Evolutionary conservation across 2,329 filamentous ascomycete species (phyloP).

Genomic region (Chrysoporthe cubensis): DNA sequence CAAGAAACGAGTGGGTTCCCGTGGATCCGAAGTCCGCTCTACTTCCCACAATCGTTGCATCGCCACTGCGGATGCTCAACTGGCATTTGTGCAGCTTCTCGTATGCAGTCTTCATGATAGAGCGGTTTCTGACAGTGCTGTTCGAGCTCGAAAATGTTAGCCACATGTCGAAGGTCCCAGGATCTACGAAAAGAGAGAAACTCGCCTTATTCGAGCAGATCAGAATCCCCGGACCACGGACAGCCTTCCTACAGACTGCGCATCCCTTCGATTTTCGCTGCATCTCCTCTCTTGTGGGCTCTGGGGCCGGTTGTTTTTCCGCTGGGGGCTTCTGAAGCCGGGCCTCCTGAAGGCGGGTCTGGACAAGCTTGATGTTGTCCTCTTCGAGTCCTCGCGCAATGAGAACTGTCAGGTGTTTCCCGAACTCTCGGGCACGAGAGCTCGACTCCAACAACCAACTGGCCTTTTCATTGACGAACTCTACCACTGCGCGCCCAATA

Average conservation of each 20-base stretch:
- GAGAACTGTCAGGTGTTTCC: constrained; percentile 57
- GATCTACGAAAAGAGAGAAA: constrained; percentile 11
- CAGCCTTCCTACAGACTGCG: constrained; percentile 51
- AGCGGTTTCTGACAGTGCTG: constrained; percentile 49
- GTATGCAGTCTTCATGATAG: constrained; percentile 55
- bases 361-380: constrained; percentile 46
- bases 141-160: constrained; percentile 23
- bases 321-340: constrained; percentile 38
- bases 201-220: constrained; percentile 56
- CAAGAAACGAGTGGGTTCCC: neutral
- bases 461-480: constrained; percentile 55
- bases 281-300: constrained; percentile 40
- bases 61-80: constrained; percentile 45
- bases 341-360: constrained; percentile 48
- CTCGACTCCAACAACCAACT: constrained; percentile 55
- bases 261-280: constrained; percentile 52
- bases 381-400: constrained; percentile 54
- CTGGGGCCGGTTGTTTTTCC: constrained; percentile 33
- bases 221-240: constrained; percentile 51
- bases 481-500: constrained; percentile 55
- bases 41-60: constrained; percentile 46
- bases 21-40: neutral
- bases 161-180: neutral
- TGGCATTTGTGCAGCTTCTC: constrained; percentile 40
- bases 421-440: constrained; percentile 56